Evolutionary conservation across 169 alveolate species (phyloP).

Genomic region (Blepharisma undulans): DNA sequence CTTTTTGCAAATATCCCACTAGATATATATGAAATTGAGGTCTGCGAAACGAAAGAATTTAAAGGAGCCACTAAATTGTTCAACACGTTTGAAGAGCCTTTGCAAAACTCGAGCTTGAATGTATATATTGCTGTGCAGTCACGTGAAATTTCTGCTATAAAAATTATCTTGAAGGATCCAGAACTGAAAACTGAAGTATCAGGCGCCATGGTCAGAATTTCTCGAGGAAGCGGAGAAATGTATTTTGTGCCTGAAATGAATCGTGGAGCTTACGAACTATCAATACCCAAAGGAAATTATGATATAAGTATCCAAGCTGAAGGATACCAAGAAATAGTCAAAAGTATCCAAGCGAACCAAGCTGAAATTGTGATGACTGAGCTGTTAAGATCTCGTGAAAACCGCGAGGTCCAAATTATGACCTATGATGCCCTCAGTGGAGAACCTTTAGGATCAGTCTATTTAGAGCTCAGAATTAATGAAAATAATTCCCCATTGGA

Average conservation of each 20-base stretch:
- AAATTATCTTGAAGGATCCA: background rate
- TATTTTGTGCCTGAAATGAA: background rate
- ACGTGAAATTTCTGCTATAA: background rate
- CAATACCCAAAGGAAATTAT: background rate
- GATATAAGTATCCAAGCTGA: background rate
- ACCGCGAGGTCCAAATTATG: background rate
- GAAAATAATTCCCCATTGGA: background rate
- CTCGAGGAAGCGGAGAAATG: background rate
- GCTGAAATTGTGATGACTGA: slow-evolving; percentile 9
- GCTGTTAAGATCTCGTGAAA: background rate
- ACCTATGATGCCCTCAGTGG: background rate
- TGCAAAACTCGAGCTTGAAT: background rate
- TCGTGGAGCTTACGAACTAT: background rate
- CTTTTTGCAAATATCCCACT: slow-evolving; percentile 4
- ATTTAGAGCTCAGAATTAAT: background rate
- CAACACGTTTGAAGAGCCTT: slow-evolving; percentile 22
- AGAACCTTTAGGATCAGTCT: background rate
- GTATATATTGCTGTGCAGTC: slow-evolving; percentile 14
- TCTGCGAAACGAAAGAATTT: slow-evolving; percentile 25
- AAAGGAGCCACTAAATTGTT: slow-evolving; percentile 3
- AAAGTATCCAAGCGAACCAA: background rate
- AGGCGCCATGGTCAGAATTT: background rate
- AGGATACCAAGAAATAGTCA: background rate
- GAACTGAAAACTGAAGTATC: background rate
- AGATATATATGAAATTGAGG: slow-evolving; percentile 38